Evolutionary conservation across 1,284 basidiomycete species (phyloP), one percentile per base, ranked within the genome.

Genomic region (Trichosporon inkin): DNA sequence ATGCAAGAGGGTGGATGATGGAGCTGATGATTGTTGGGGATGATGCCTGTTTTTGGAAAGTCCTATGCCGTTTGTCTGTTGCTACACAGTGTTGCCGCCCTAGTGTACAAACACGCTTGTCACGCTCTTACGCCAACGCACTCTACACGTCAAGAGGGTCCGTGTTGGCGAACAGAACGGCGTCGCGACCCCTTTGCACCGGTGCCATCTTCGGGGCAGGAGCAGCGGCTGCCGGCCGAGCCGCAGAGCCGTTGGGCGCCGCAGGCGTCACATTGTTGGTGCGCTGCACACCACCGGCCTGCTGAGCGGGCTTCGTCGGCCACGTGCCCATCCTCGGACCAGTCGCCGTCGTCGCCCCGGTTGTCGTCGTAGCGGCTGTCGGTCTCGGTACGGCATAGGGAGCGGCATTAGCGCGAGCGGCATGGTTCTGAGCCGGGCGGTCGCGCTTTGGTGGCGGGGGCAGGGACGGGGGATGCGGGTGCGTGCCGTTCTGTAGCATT

Each of bases 401-500:
- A 11, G 69, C 68, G 6, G 62, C 34, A 17, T 47, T 47, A 39
- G 22, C 8, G 35, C 53, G 28, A 16, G 66, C 62, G 19, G 47
- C 17, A 24, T 56, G 49, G 57, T 41, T 62, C 61, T 57, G 53
- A 56, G 52, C 37, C 0, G 64, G 36, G 35, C 61, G 62, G 62
- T 63, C 61, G 51, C 39, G 67, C 62, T 63, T 68, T 16, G 65
- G 61, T 7, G 63, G 61, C 2, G 66, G 63, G 2, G 71, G 68
- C 6, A 71, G 57, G 2, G 67, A 67, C 32, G 71, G 70, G 0
- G 76, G 78, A 41, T 75, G 71, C 4, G 76, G 76, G 61, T 95
- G 92, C 63, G 88, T 85, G 34, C 93, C 89, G 62, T 88, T 87
- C 13, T 90, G 88, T 35, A 96, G 83, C 74, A 95, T 81, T 49